These are phyloP conservation scores for Quercus gilva DNA, from an alignment of 306 rosid species.

Conservation along the genomic window DNA sequence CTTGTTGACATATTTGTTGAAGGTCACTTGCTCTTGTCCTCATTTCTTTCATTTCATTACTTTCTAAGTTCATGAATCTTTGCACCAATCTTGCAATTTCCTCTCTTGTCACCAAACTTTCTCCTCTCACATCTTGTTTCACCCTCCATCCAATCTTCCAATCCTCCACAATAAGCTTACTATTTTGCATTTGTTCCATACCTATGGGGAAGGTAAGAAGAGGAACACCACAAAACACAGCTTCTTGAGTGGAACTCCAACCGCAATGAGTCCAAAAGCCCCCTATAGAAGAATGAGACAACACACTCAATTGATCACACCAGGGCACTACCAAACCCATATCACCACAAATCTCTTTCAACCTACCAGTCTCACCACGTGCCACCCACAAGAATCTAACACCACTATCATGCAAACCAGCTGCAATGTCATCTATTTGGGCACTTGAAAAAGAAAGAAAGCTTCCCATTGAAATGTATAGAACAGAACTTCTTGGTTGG, in stretches of 20 bases:
- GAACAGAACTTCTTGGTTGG: slow-evolving; percentile 42
- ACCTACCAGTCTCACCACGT: slow-evolving; percentile 19
- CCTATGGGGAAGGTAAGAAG: slow-evolving; percentile 46
- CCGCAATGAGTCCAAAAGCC: slow-evolving; percentile 69
- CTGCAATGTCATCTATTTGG: slow-evolving; percentile 51
- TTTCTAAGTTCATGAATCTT: slow-evolving; percentile 39
- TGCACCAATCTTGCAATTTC: slow-evolving; percentile 32
- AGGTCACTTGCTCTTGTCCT: slow-evolving; percentile 39
- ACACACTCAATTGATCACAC: slow-evolving; percentile 65
- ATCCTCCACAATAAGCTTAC: slow-evolving; percentile 43
- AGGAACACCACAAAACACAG: slow-evolving; percentile 48
- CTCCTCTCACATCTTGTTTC: slow-evolving; percentile 28
- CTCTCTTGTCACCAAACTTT: slow-evolving; percentile 32
- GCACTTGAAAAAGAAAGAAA: slow-evolving; percentile 35
- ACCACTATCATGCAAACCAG: slow-evolving; percentile 32
- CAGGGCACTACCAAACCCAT: slow-evolving; percentile 39
- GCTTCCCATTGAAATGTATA: slow-evolving; percentile 59
- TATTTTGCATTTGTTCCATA: slow-evolving; percentile 40
- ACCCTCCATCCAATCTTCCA: slow-evolving; percentile 62
- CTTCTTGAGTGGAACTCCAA: slow-evolving; percentile 57
- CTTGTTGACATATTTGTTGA: slow-evolving; percentile 23
- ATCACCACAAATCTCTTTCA: slow-evolving; percentile 35
- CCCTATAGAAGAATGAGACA: slow-evolving; percentile 44
- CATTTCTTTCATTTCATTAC: slow-evolving; percentile 29
- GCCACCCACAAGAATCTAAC: slow-evolving; percentile 53